A percentile compares a stretch with the other conserved stretches of the same genome.
Evolutionary conservation across 192 early-diverging fungal species (phyloP).

Genomic region (Coemansia brasiliensis): DNA sequence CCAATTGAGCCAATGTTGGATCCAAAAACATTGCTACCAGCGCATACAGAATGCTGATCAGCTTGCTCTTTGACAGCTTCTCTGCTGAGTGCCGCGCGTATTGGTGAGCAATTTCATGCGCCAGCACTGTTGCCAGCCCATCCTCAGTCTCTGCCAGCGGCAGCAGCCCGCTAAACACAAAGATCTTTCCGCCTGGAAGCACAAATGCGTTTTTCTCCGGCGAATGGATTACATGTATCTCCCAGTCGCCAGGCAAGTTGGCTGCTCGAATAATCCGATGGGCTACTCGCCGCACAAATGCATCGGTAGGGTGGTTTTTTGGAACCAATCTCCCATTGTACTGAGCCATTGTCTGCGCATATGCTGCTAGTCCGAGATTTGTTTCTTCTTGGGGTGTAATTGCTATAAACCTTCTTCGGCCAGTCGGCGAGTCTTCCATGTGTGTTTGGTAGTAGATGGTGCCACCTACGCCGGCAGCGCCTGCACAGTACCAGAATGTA

Average conservation of each 20-base stretch:
- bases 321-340: conserved; percentile 73
- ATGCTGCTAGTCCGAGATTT: conserved; percentile 68
- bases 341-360: conserved; percentile 65
- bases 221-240: conserved; percentile 84
- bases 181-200: conserved; percentile 91
- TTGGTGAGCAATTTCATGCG: conserved; percentile 94
- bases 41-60: conserved; percentile 62
- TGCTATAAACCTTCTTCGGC: conserved; percentile 52
- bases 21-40: conserved; percentile 69
- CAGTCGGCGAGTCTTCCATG: conserved; percentile 48
- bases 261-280: conserved; percentile 67
- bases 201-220: conserved; percentile 92
- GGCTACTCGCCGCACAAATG: conserved; percentile 72
- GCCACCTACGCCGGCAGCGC: conserved; percentile 13
- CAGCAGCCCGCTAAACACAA: conserved; percentile 95
- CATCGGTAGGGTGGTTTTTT: conserved; percentile 58
- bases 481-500: conserved; percentile 33
- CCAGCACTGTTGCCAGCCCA: conserved; percentile 89
- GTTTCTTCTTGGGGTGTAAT: conserved; percentile 27
- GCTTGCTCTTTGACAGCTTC: conserved; percentile 74
- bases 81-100: conserved; percentile 89
- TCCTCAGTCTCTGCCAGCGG: conserved; percentile 76
- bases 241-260: conserved; percentile 80
- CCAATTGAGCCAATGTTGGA: conserved; percentile 58
- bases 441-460: conserved; percentile 42